A percentile compares a stretch with the other conserved stretches of the same genome.
These are phyloP conservation scores for Anthoceros angustus DNA, from an alignment of 225 moss, liverwort and hornwort genomes.

Conservation along the genomic window DNA sequence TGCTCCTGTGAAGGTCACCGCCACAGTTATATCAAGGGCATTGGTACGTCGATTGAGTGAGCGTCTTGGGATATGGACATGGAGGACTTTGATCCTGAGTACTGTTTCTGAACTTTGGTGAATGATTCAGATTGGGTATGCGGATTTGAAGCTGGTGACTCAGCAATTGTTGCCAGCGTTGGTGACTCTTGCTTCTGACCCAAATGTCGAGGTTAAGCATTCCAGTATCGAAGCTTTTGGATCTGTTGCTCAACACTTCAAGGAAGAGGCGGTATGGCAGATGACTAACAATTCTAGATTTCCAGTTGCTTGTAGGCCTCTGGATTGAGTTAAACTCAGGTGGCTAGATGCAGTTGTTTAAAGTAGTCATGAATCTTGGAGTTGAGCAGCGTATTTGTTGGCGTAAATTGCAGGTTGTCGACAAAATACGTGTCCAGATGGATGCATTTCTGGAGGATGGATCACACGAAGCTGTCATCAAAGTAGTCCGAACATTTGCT, in stretches of 20 bases:
- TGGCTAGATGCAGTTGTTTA: not conserved
- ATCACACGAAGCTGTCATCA: constrained; percentile 83
- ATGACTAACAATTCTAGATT: not conserved
- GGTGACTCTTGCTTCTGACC: constrained; percentile 90
- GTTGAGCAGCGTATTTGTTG: too few relatives aligned
- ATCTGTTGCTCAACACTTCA: constrained; percentile 88
- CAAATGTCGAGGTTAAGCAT: constrained; percentile 83
- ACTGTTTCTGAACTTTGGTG: not conserved
- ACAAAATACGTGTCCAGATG: constrained; percentile 97
- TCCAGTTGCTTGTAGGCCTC: not conserved
- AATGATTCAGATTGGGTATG: constrained; percentile 49
- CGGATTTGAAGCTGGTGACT: constrained; percentile 75
- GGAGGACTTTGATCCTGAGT: not conserved
- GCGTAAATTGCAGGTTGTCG: constrained; percentile 37
- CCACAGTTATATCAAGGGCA: constrained; percentile 73
- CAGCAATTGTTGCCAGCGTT: constrained; percentile 87
- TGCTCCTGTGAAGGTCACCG: constrained; percentile 73
- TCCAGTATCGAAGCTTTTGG: constrained; percentile 97
- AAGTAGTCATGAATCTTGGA: not conserved
- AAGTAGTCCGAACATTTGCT: constrained; percentile 82
- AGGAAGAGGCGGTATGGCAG: constrained; percentile 64
- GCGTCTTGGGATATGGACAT: constrained; percentile 3
- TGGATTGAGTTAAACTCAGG: not conserved
- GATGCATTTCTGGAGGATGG: constrained; percentile 96
- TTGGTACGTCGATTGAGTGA: constrained; percentile 28